A percentile compares a stretch with the other conserved stretches of the same genome.
These are phyloP conservation scores for Carpinus fangiana DNA, from an alignment of 306 rosid genomes.

Conservation along the genomic window DNA sequence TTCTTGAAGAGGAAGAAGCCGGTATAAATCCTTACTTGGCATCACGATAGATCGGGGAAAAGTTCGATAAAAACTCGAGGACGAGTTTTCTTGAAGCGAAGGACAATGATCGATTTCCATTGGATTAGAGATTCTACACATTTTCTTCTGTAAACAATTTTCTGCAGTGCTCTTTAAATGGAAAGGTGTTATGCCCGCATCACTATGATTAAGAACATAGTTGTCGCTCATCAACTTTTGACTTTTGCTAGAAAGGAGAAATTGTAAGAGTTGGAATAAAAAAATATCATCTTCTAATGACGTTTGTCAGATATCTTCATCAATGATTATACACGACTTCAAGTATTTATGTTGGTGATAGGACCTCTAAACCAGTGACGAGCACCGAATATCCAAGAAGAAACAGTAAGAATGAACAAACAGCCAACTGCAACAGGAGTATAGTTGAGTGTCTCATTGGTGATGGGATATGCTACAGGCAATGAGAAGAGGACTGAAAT, in stretches of 20 bases:
- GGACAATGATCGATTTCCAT: no score
- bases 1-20: no score
- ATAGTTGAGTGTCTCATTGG: constrained; percentile 72
- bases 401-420: constrained; percentile 58
- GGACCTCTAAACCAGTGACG: constrained; percentile 90
- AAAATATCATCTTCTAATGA: neutral
- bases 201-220: neutral
- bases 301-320: constrained; percentile 3
- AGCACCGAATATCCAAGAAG: constrained; percentile 67
- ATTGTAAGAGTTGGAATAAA: neutral
- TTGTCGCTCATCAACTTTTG: neutral
- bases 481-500: constrained; percentile 83
- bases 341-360: constrained; percentile 52
- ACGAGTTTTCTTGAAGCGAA: no score
- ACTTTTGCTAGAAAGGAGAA: neutral
- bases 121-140: no score
- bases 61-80: no score
- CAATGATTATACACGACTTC: constrained; percentile 26
- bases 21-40: no score
- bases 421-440: constrained; percentile 93
- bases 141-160: neutral
- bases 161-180: neutral
- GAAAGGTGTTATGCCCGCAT: neutral
- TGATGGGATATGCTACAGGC: constrained; percentile 83
- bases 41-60: no score